Evolutionary conservation across 331 rosid species (phyloP), one percentile per base, ranked within the genome.

Genomic region (Pyracantha coccinea): DNA sequence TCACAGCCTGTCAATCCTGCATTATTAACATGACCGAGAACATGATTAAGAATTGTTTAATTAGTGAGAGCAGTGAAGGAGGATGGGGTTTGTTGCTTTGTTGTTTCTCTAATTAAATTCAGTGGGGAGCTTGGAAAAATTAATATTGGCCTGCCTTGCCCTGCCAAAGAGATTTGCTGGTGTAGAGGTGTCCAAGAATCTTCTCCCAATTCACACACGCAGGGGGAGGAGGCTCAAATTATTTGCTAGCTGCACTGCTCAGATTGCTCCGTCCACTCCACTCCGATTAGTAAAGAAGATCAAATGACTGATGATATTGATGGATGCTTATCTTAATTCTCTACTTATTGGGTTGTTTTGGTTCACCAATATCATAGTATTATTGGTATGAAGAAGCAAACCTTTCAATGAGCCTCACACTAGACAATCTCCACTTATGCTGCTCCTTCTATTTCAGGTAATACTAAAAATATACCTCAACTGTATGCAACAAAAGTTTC

Each of bases 1-100:
- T 82, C 89, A 91, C 98, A 93, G 97, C 85, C 98, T 91, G 97
- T 91, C 96, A 88, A 78, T 69, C 81, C 83, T 78, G 85, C 89
- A 91, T 93, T 86, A 93, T 91, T 90, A 91, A 83, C 73, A 63
- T 73, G 68, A 14, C 69, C 60, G 20, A 19, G 77, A 61, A 61
- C 83, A 71, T 75, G 83, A 79, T 84, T 85, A 68, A 54, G 78
- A 53, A 78, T 80, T 75, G 74, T 74, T 59, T 58, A 71, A 69
- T 44, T 20, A 66, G 69, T 45, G 75, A 74, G 75, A 35, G 68
- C 24, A 63, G 68, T 63, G 25, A 31, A 45, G 41, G 16, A 19
- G 44, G 68, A 9, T 21, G 44, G 38, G 31, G 61, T 59, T 74
- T 74, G 59, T 76, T 73, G 74, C 83, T 79, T 83, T 84, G 77